phyloP scores from a whole-genome alignment of 805 yeast species.

The Metschnikowia continentalis region DNA sequence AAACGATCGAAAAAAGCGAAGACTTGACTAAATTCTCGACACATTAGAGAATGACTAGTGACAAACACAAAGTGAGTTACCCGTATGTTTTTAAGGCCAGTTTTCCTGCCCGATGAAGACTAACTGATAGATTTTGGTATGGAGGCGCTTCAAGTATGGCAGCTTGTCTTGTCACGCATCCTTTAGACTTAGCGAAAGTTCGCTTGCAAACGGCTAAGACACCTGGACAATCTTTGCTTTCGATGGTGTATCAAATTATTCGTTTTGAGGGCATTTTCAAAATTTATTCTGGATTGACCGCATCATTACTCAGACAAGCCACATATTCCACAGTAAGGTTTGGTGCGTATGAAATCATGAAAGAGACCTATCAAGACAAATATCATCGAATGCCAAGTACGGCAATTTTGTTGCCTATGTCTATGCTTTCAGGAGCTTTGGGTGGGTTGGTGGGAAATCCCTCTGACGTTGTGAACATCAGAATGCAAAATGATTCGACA shows the following conservation, averaged over 20 bases:
- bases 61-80: slow-evolving; percentile 17
- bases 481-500: slow-evolving; percentile 87
- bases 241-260: slow-evolving; percentile 58
- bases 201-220: slow-evolving; percentile 73
- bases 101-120: not conserved
- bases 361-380: slow-evolving; percentile 44
- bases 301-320: slow-evolving; percentile 79
- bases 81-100: slow-evolving; percentile 15
- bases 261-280: slow-evolving; percentile 63
- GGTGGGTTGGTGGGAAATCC: slow-evolving; percentile 90
- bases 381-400: slow-evolving; percentile 50
- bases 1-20: not conserved
- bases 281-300: slow-evolving; percentile 78
- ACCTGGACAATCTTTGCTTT: slow-evolving; percentile 59
- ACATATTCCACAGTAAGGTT: slow-evolving; percentile 84
- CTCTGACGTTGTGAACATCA: slow-evolving; percentile 78
- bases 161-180: slow-evolving; percentile 71
- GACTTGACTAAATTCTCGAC: not conserved
- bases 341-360: slow-evolving; percentile 78
- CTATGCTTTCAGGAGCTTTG: slow-evolving; percentile 79
- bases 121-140: slow-evolving; percentile 47
- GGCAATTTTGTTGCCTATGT: slow-evolving; percentile 60
- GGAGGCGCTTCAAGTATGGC: slow-evolving; percentile 68
- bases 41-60: slow-evolving; percentile 10
- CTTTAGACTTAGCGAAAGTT: slow-evolving; percentile 82